A percentile compares a stretch with the other conserved stretches of the same genome.
Evolutionary conservation across 176 grass and related monocot species (phyloP).

Genomic region (Guadua angustifolia): DNA sequence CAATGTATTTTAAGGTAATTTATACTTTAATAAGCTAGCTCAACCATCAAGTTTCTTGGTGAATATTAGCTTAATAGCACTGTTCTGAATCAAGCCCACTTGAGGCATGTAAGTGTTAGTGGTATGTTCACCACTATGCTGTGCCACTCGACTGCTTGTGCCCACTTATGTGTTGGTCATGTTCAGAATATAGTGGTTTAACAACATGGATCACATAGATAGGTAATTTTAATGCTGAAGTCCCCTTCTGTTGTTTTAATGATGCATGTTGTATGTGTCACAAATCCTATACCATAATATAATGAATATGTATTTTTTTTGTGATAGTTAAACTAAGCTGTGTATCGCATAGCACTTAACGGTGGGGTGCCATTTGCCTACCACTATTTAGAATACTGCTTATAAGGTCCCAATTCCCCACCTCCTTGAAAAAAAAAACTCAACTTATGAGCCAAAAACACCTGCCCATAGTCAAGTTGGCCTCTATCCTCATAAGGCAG

Average conservation of each 20-base stretch:
- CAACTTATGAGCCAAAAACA: not conserved
- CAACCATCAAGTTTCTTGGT: not conserved
- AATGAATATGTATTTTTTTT: not conserved
- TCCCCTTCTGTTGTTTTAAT: constrained; percentile 8
- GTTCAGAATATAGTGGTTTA: not conserved
- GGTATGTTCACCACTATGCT: not conserved
- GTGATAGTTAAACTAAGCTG: not conserved
- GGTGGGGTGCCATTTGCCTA: not conserved
- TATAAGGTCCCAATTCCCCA: not conserved
- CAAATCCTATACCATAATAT: not conserved
- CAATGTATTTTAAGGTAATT: constrained; percentile 32
- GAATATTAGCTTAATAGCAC: constrained; percentile 1
- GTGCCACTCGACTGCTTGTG: not conserved
- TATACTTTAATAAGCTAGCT: constrained; percentile 16
- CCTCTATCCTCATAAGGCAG: too few species aligned
- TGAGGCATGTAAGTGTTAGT: not conserved
- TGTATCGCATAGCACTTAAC: too few species aligned
- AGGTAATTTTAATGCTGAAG: not conserved
- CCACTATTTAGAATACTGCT: not conserved
- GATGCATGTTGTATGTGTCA: not conserved
- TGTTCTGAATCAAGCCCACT: constrained; percentile 8
- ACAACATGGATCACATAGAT: not conserved
- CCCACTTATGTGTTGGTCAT: not conserved
- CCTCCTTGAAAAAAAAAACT: not conserved
- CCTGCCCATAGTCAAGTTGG: too few species aligned